Evolutionary conservation across 2,329 filamentous ascomycete genomes (phyloP).

Genomic region (Botrytis hyacinthi): DNA sequence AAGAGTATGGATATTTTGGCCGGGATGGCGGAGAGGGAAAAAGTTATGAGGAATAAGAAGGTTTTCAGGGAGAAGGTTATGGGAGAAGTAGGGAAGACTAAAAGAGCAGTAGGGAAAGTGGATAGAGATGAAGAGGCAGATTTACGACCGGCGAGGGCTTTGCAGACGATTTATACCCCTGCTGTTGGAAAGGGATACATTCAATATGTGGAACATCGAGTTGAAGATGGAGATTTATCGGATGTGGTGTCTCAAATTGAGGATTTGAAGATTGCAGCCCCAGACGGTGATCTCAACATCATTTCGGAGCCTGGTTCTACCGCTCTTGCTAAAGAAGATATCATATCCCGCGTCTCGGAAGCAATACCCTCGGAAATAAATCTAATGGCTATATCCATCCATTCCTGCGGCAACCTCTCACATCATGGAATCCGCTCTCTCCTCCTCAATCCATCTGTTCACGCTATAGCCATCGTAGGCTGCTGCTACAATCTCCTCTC

Average conservation of each 20-base stretch:
- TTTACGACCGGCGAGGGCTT: slow-evolving; percentile 51
- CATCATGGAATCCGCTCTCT: slow-evolving; percentile 90
- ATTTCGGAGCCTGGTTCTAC: background rate
- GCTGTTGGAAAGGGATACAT: slow-evolving; percentile 66
- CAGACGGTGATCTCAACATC: background rate
- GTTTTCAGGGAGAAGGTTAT: slow-evolving; percentile 52
- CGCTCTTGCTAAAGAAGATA: background rate
- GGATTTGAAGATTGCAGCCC: slow-evolving; percentile 39
- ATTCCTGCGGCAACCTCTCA: slow-evolving; percentile 96
- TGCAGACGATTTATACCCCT: slow-evolving; percentile 52
- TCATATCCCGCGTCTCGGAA: slow-evolving; percentile 4
- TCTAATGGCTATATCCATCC: slow-evolving; percentile 89
- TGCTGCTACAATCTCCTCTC: slow-evolving; percentile 98
- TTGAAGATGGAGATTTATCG: slow-evolving; percentile 70
- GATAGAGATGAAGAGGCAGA: slow-evolving; percentile 41
- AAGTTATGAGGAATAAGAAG: slow-evolving; percentile 81
- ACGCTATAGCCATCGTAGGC: slow-evolving; percentile 90
- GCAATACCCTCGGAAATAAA: slow-evolving; percentile 30
- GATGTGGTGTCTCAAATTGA: slow-evolving; percentile 64
- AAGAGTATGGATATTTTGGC: slow-evolving; percentile 81
- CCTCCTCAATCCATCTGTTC: slow-evolving; percentile 76
- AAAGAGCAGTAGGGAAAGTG: slow-evolving; percentile 13
- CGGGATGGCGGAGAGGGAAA: slow-evolving; percentile 69
- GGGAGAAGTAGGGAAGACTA: slow-evolving; percentile 40
- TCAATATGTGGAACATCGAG: slow-evolving; percentile 72